Conservation (phyloP, 495 filamentous ascomycete genomes). For the Podospora conica region DNA sequence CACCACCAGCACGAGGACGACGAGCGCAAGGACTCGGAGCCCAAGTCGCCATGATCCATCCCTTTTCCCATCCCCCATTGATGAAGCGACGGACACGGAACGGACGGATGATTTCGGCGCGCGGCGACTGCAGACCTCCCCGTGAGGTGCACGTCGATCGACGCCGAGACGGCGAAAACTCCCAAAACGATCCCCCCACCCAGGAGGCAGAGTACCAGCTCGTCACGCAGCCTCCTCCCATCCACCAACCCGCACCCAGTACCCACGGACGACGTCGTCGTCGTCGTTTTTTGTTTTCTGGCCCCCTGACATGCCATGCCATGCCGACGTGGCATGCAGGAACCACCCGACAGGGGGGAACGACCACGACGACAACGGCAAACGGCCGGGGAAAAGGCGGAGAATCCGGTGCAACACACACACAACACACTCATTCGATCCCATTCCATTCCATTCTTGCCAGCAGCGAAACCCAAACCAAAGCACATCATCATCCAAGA, state of each 20-base stretch:
- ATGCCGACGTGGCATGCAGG: not conserved
- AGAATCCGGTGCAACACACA: too few relatives aligned
- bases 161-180: constrained; percentile 10
- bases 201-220: too few relatives aligned
- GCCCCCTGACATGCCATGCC: not conserved
- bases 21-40: constrained; percentile 24
- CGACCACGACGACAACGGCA: not conserved
- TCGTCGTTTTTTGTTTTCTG: not conserved
- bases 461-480: too few relatives aligned
- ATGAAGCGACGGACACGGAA: too few relatives aligned
- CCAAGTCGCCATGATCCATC: constrained; percentile 1
- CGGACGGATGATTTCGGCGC: not conserved
- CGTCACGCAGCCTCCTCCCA: not conserved
- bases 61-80: too few relatives aligned
- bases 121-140: not conserved
- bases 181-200: not conserved
- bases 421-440: not conserved
- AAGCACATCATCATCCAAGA: not conserved
- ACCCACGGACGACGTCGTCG: not conserved
- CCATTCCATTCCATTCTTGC: not conserved
- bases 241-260: not conserved
- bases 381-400: not conserved
- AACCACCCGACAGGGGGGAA: too few relatives aligned
- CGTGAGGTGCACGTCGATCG: not conserved
- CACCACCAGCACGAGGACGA: constrained; percentile 33